Base-by-base conservation (phyloP, 306 rosid genomes). In the Corylus heterophylla region DNA sequence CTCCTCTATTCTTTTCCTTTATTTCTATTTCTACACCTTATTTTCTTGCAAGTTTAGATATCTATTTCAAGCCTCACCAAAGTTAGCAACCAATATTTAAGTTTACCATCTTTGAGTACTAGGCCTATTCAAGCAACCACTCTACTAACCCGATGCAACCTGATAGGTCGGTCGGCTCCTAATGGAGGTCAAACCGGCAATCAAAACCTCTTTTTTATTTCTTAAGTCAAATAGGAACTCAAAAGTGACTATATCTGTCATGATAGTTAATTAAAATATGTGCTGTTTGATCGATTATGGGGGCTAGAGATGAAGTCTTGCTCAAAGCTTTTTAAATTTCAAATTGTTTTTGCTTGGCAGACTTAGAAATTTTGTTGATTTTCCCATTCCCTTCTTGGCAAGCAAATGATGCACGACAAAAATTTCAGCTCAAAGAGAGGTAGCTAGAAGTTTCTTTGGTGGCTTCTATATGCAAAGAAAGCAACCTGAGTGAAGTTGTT, bases 351-450 rank as follows among this genome's bases (percentile, higher is more conserved):
- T 31, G 20, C 31, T 37, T 73, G 47, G 55, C 61, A 73, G 16
- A 55, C 71, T 16, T 54, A 4, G 49, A 45, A 68, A 50, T 62
- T 69, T 42, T 48, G 45, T 76, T 50, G 17, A 47, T 70, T 18
- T 68, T 69, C 73, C 61, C 66, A 52, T 71, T 64, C 7, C 66
- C 72, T 82, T 63, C 72, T 75, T 82, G 55, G 27, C 62, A 72
- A 73, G 64, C 50, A 61, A 73, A 77, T 66, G 64, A 22, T 5
- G 8, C 67, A 31, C 62, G 73, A 12, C 39, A 71, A 54, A 72
- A 68, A 67, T 68, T 48, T 54, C 29, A 25, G 25, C 42, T 79
- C 52, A 62, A 73, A 54, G 77, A 2, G 70, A 62, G 29, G 47
- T 8, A 29, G 31, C 31, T 29, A 54, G 37, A 22, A 42, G 50